Base-by-base conservation (phyloP, 2,329 filamentous ascomycete genomes). In the Penicillium sp. region DNA sequence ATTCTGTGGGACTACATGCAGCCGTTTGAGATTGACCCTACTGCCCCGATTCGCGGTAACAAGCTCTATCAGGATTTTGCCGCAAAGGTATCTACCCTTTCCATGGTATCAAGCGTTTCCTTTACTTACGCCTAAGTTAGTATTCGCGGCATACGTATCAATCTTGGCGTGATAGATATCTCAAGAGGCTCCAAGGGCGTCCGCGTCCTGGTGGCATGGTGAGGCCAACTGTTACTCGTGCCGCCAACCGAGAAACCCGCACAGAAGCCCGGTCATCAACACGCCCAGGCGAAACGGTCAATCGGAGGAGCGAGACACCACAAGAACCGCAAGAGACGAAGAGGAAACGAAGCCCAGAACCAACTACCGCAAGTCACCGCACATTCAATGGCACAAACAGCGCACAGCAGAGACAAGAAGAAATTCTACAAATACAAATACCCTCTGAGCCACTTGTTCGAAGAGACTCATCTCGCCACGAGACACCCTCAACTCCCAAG, bases 111-210 rank as follows among this genome's bases (percentile, higher is more conserved):
- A 60, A 38, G 56, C 17, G 7, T 31, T 56, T 44, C 46, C 45
- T 38, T 53, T 51, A 44, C 41, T 48, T 31, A 60, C 44, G 13
- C 45, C 38, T 2, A 2, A 23, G 26, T 11, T 61, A 81, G 80
- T 69, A 79, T 64, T 77, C 80, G 11, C 69, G 73, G 51, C 82
- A 84, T 68, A 77, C 81, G 3, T 83, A 67, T 66, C 82, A 84
- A 68, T 83, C 82, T 35, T 83, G 79, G 77, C 76, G 82, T 38
- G 75, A 81, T 67, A 77, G 81, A n/a, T 83, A 79, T 65, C 38
- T 81, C 15, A 83, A 78, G 63, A 68, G 64, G 23, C 65, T 83
- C 11, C 73, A 74, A 21, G 75, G 75, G 13, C 71, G 62, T 8
- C 71, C 73, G 41, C 75, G 75, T 3, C 78, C 79, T 19, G 77